These are phyloP conservation scores for Alternaria sp. DNA, from an alignment of 2,329 filamentous ascomycete species.

Conservation along the genomic window DNA sequence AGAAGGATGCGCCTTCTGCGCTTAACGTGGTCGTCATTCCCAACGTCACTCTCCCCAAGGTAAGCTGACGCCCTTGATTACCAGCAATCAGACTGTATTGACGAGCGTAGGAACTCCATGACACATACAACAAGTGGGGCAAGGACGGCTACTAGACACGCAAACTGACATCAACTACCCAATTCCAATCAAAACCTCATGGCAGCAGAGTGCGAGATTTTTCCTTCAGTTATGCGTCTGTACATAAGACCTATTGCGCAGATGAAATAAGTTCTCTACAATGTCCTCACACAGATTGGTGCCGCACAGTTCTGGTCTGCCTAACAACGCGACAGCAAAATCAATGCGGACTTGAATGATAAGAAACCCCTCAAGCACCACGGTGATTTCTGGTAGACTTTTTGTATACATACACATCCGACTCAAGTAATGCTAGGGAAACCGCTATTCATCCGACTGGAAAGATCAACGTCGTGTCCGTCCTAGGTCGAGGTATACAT, in stretches of 20 bases:
- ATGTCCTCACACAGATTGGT: neutral
- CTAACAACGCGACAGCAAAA: neutral
- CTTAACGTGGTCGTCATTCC: constrained; percentile 94
- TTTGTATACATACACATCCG: neutral
- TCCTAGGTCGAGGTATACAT: neutral
- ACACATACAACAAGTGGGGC: constrained; percentile 99
- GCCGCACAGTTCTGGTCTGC: neutral
- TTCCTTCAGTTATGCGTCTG: constrained; percentile 16
- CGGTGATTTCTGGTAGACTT: neutral
- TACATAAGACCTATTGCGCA: constrained; percentile 23
- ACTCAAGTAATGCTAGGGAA: neutral
- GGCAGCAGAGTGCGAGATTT: neutral
- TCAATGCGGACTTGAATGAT: neutral
- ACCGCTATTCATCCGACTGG: neutral
- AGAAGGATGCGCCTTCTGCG: constrained; percentile 91
- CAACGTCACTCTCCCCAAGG: constrained; percentile 88
- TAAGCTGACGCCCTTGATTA: constrained; percentile 9
- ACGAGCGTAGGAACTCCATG: constrained; percentile 75
- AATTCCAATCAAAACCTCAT: neutral
- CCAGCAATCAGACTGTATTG: neutral
- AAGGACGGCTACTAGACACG: constrained; percentile 79
- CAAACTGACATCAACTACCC: neutral
- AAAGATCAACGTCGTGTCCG: neutral
- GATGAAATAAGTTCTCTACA: constrained; percentile 7
- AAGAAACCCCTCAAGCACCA: neutral